A percentile compares a stretch with the other conserved stretches of the same genome.
Evolutionary conservation across 345 rosid species (phyloP).

Genomic region (Populus ilicifolia): DNA sequence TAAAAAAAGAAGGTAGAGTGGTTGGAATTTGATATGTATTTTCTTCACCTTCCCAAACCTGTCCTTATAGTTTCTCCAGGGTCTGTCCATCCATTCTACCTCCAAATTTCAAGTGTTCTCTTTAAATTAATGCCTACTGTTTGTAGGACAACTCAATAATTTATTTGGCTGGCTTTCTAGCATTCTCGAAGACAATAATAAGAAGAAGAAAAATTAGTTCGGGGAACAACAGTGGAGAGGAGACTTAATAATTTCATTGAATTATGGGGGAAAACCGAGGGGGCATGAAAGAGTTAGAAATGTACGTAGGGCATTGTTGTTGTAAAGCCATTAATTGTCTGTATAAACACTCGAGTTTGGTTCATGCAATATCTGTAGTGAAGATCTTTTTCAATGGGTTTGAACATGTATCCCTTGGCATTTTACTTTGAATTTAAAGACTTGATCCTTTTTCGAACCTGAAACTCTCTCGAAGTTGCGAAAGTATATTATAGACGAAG

Average conservation of each 20-base stretch:
- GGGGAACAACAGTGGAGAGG: background rate
- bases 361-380: background rate
- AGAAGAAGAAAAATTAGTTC: background rate
- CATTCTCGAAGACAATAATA: no score
- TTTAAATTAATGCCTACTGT: background rate
- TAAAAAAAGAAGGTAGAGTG: background rate
- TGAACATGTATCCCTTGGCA: background rate
- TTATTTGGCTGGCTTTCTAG: background rate
- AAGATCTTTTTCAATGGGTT: background rate
- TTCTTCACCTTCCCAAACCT: background rate
- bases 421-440: background rate
- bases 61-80: background rate
- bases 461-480: background rate
- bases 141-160: background rate
- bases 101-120: background rate
- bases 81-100: background rate
- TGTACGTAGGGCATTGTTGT: background rate
- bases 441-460: background rate
- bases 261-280: background rate
- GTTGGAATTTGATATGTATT: slow-evolving; percentile 9
- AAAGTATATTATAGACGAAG: background rate
- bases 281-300: background rate
- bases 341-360: background rate
- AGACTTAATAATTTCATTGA: background rate
- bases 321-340: background rate